A percentile compares a stretch with the other conserved stretches of the same genome.
Evolutionary conservation across 306 rosid species (phyloP).

Genomic region (Crotalaria pallida): DNA sequence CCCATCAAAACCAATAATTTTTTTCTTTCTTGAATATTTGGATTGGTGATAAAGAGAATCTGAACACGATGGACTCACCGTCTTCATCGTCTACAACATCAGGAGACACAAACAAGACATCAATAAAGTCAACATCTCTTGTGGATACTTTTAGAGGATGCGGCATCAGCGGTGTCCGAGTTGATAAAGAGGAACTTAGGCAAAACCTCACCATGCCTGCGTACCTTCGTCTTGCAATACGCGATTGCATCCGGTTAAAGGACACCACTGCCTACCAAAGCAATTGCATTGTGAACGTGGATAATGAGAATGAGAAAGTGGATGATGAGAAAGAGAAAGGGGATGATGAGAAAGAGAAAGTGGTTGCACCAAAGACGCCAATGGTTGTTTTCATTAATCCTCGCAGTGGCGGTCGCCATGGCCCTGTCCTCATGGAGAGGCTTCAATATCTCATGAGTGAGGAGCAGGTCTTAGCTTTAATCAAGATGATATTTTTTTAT

Average conservation of each 20-base stretch:
- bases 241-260: constrained; percentile 53
- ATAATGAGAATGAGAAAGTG: background rate
- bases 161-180: constrained; percentile 42
- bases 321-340: too few relatives aligned
- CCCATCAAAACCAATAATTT: background rate
- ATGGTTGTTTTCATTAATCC: constrained; percentile 77
- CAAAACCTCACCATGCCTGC: constrained; percentile 58
- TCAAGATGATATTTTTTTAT: background rate
- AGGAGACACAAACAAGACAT: constrained; percentile 35
- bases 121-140: constrained; percentile 46
- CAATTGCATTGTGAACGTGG: background rate
- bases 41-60: background rate
- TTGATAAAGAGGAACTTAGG: constrained; percentile 61
- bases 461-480: constrained; percentile 94
- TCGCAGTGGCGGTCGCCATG: constrained; percentile 79
- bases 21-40: background rate
- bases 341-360: too few relatives aligned
- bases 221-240: constrained; percentile 70
- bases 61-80: constrained; percentile 32
- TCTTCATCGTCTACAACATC: constrained; percentile 25
- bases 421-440: constrained; percentile 71
- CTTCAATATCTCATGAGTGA: constrained; percentile 70
- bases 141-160: constrained; percentile 59
- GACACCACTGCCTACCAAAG: constrained; percentile 49
- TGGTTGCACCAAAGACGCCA: constrained; percentile 41